Evolutionary conservation across 768 basidiomycete genomes (phyloP), one percentile per base, ranked within the genome.

Genomic region (Pulveroboletus sp.): DNA sequence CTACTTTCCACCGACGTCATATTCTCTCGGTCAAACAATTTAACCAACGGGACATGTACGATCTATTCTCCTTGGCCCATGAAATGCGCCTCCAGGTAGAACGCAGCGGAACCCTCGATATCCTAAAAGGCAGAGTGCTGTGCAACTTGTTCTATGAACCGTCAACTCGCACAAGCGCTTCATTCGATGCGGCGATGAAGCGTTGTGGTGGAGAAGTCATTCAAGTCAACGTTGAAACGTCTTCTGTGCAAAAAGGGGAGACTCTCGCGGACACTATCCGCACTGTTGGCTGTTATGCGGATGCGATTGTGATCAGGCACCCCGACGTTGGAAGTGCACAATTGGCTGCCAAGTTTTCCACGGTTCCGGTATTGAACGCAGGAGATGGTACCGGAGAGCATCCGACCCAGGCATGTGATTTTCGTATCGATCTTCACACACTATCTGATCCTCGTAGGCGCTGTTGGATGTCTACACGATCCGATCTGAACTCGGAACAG

Each of bases 161-260:
- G 1, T 97, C 94, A 3, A 99, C 97, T 3, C 80, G 97, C 29
- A 99, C 97, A 4, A 93, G 90, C 53, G 79, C 88, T 5, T 97
- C 95, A 9, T 99, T 99, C 61, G 95, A 99, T 64, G 87, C 95
- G 3, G 97, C 97, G 11, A 99, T 98, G 97, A 95, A 97, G 68
- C 83, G 97, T 42, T 93, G 93, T 60, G 97, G 97, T 23, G 97
- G 97, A 17, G 84, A 94, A 60, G 95, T 97, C 33, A 85, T 97
- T n/a, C 79, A 87, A 47, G 79, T 97, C 47, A 79, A 79, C 35
- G 80, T 81, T 3, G 90, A 92, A 45, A 76, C 78, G 2, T 94
- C 94, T 4, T 97, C 93, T 1, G 91, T 97, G 37, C 75, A 78
- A 56, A 99, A 98, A 72, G 97, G 97, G 32, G 97, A 99, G 73